Conservation (phyloP, 495 filamentous ascomycete genomes). For the Cairneyella variabilis region DNA sequence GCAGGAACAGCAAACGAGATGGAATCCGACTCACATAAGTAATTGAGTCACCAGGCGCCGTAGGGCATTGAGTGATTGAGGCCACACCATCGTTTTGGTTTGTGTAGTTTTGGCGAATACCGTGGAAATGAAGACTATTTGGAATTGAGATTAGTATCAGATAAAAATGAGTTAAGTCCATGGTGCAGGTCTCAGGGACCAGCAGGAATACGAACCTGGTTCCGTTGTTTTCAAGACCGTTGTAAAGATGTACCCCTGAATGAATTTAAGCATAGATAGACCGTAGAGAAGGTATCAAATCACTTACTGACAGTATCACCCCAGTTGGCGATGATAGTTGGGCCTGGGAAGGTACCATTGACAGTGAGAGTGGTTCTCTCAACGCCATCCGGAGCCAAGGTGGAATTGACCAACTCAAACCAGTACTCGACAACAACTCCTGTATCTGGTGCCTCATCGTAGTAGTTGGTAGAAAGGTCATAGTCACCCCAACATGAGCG, state of each 20-base stretch:
- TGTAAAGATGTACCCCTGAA: conserved; percentile 40
- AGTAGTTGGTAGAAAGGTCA: conserved; percentile 53
- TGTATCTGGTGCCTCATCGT: conserved; percentile 40
- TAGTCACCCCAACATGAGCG: conserved; percentile 36
- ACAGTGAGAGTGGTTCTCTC: conserved; percentile 28
- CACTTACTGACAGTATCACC: conserved; percentile 46
- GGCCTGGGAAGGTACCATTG: conserved; percentile 20
- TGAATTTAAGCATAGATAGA: neutral
- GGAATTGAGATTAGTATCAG: too few species aligned
- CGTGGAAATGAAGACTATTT: too few species aligned
- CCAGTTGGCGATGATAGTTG: conserved; percentile 29
- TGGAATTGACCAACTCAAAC: conserved; percentile 37
- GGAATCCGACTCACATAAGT: too few species aligned
- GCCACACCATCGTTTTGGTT: conserved; percentile 58
- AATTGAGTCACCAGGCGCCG: conserved; percentile 43
- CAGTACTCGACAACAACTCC: conserved; percentile 39
- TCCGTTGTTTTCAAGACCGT: conserved; percentile 63
- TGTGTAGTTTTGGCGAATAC: too few species aligned
- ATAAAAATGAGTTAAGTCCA: too few species aligned
- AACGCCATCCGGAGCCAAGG: conserved; percentile 44
- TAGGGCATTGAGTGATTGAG: conserved; percentile 60
- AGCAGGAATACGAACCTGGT: too few species aligned
- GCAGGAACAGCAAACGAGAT: too few species aligned
- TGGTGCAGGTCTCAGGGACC: too few species aligned
- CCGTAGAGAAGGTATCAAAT: conserved; percentile 16